Evolutionary conservation across 305 asterid species (phyloP), one percentile per base, ranked within the genome.

Genomic region (Fraxinus nigra): DNA sequence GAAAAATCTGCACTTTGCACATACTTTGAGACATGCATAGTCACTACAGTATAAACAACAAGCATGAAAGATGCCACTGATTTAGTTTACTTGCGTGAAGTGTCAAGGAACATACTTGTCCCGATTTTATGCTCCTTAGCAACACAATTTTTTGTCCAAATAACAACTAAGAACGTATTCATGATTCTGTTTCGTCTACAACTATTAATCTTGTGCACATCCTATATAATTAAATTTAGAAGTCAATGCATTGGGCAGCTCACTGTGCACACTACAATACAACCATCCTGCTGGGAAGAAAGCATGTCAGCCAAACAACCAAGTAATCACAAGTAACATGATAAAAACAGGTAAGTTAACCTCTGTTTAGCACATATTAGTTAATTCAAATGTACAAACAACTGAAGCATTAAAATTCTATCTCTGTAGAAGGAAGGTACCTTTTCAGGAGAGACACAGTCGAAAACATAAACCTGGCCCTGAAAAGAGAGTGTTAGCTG

Each of bases 401-500:
- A 16, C 35, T 10, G 67, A 14, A 76, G 74, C 18, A 82, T 9
- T 59, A 33, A 72, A 28, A 7, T 48, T 56, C 77, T 33, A 77
- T 11, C 72, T 63, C 33, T 63, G 37, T 30, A 20, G 13, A 38
- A 59, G 37, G 40, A 48, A 81, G 33, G 48, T 5, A 91, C 97
- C 94, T 91, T 92, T 51, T 92, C 97, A 1, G 97, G 92, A 10
- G 95, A 90, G 75, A 91, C 97, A 1, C 91, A 90, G 83, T 92
- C 97, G 63, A 92, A 92, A 72, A 91, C 94, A 24, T 86, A 92
- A 82, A 91, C 94, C 85, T 92, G 94, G 48, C 94, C 95, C 92
- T 87, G 95, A 82, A 92, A 92, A 81, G 97, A 89, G 46, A 92
- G 94, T 3, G 94, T 89, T 63, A 91, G 93, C 91, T 91, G 97